Percentiles rank a stretch among this genome's conserved stretches.
phyloP scores from a whole-genome alignment of 169 alveolate genomes.

The Plasmodium malariae region DNA sequence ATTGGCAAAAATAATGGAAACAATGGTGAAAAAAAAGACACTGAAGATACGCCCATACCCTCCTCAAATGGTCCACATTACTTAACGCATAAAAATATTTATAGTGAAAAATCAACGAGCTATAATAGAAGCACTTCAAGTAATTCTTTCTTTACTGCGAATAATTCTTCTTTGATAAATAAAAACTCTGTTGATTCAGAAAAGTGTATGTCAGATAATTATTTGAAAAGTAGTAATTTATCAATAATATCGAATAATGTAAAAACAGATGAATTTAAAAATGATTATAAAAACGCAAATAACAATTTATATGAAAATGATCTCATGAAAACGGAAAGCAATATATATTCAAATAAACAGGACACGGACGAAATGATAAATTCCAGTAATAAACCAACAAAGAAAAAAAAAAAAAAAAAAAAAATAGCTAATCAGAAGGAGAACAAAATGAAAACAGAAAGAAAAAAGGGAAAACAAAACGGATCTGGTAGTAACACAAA shows the following conservation, averaged over 20 bases:
- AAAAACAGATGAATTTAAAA: neutral
- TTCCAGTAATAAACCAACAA: neutral
- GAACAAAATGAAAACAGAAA: constrained; percentile 1
- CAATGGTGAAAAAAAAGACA: neutral
- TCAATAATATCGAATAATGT: neutral
- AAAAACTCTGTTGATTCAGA: neutral
- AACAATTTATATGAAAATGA: constrained; percentile 28
- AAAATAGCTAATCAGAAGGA: neutral
- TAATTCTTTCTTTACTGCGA: constrained; percentile 17
- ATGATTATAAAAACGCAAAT: constrained; percentile 5
- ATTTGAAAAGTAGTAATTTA: constrained; percentile 1
- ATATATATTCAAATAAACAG: neutral
- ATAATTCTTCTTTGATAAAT: neutral
- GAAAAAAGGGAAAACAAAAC: neutral
- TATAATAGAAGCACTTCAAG: constrained; percentile 20
- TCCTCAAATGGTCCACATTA: neutral
- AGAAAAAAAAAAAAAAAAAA: neutral
- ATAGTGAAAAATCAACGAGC: neutral
- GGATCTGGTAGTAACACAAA: neutral
- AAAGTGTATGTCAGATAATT: neutral
- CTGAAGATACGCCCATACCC: neutral
- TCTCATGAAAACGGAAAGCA: neutral
- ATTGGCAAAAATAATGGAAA: neutral
- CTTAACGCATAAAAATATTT: constrained; percentile 4
- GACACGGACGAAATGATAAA: neutral